A percentile compares a stretch with the other conserved stretches of the same genome.
Conservation (phyloP, 495 filamentous ascomycete genomes). For the Penicillium salamii region DNA sequence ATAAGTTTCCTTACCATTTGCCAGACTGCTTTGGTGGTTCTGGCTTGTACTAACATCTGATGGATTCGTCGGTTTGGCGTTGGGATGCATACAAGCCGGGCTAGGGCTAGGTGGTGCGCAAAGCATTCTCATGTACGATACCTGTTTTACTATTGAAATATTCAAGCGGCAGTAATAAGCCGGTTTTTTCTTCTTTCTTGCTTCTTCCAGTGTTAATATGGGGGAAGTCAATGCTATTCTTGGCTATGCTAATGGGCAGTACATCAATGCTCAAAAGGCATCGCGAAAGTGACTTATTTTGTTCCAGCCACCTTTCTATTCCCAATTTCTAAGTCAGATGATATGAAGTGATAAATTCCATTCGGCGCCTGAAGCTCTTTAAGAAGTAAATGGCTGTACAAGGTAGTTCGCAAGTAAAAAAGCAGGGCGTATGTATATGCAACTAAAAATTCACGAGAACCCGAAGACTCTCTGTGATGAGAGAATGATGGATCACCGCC, state of each 20-base stretch:
- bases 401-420: slow-evolving; percentile 7
- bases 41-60: background rate
- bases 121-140: background rate
- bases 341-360: slow-evolving; percentile 18
- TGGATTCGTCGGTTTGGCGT: background rate
- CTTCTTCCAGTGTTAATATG: background rate
- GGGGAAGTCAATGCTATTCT: background rate
- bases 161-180: no score
- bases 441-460: slow-evolving; percentile 4
- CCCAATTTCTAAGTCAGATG: no score
- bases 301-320: no score
- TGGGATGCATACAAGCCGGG: no score
- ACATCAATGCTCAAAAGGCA: no score
- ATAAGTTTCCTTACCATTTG: background rate
- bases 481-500: slow-evolving; percentile 23
- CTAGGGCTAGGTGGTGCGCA: no score
- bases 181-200: slow-evolving; percentile 1
- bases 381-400: slow-evolving; percentile 39
- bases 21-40: background rate
- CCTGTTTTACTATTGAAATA: no score
- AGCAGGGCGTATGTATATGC: slow-evolving; percentile 17
- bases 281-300: no score
- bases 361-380: slow-evolving; percentile 39
- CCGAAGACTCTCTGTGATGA: background rate
- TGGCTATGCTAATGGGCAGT: no score